Evolutionary conservation across 441 rosid genomes (phyloP).

Genomic region (Corymbia calophylla): DNA sequence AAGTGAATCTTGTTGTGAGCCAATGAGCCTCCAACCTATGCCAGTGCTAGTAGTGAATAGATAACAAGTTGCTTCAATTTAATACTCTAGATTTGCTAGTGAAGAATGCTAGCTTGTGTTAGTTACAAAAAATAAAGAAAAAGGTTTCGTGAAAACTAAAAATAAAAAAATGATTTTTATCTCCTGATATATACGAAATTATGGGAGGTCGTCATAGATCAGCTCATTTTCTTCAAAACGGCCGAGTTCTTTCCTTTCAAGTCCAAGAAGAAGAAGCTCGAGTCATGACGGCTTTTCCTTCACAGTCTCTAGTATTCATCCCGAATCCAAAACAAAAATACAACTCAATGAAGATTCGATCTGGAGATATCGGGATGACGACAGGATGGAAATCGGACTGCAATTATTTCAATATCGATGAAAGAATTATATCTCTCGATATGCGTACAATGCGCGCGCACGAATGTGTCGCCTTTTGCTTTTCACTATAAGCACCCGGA

Average conservation of each 20-base stretch:
- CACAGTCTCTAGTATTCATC: not conserved
- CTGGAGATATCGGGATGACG: not conserved
- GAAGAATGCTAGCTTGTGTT: no score
- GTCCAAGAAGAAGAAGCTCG: not conserved
- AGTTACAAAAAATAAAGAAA: no score
- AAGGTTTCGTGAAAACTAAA: no score
- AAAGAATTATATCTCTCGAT: not conserved
- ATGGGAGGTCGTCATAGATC: no score
- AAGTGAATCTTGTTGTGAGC: no score
- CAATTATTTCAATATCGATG: not conserved
- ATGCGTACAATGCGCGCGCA: not conserved
- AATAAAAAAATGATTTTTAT: no score
- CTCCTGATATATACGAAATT: no score
- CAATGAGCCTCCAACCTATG: no score
- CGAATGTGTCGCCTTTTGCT: not conserved
- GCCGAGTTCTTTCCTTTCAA: not conserved
- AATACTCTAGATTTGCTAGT: no score
- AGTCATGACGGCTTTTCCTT: not conserved
- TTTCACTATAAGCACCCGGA: not conserved
- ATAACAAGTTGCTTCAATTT: no score
- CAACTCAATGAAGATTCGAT: not conserved
- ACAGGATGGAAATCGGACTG: not conserved
- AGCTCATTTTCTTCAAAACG: no score
- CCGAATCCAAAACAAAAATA: not conserved
- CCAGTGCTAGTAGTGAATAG: no score